A percentile compares a stretch with the other conserved stretches of the same genome.
Conservation (phyloP, 192 early-diverging fungal genomes). For the Spinellus fusiger region DNA sequence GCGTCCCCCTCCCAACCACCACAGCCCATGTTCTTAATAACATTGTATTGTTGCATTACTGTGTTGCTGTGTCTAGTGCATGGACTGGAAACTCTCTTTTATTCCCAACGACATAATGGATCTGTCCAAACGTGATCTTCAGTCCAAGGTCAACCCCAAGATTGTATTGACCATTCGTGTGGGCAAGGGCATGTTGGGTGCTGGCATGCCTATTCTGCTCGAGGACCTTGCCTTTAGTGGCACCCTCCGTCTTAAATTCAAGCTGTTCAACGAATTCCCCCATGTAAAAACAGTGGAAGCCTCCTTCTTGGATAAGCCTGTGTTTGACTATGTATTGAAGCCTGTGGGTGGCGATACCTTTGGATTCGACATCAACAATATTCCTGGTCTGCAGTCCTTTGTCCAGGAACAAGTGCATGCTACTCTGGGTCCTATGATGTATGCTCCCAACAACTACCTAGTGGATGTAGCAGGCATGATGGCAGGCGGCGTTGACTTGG, state of each 20-base stretch:
- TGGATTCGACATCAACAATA: slow-evolving; percentile 83
- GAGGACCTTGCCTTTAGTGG: slow-evolving; percentile 81
- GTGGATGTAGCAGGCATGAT: slow-evolving; percentile 77
- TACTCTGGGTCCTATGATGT: slow-evolving; percentile 76
- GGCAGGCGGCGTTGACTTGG: slow-evolving; percentile 52
- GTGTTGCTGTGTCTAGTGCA: slow-evolving; percentile 39
- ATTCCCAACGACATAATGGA: slow-evolving; percentile 76
- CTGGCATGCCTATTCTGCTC: slow-evolving; percentile 79
- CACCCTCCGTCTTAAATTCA: slow-evolving; percentile 73
- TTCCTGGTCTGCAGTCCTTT: slow-evolving; percentile 78
- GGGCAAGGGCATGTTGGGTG: slow-evolving; percentile 81
- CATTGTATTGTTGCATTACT: not conserved
- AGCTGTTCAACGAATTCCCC: slow-evolving; percentile 82
- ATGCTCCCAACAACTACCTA: slow-evolving; percentile 72
- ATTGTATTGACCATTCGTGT: slow-evolving; percentile 80
- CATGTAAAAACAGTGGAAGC: slow-evolving; percentile 80
- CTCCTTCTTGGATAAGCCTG: slow-evolving; percentile 80
- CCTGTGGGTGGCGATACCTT: slow-evolving; percentile 83
- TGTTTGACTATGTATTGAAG: slow-evolving; percentile 83
- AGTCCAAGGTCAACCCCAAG: slow-evolving; percentile 77
- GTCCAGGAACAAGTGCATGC: slow-evolving; percentile 68
- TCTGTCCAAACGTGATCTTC: slow-evolving; percentile 60
- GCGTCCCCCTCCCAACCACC: too few species aligned
- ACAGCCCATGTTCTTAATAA: not conserved
- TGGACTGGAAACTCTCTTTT: slow-evolving; percentile 90